Conservation (phyloP, 2,329 filamentous ascomycete genomes). For the Rhinocladiella similis region DNA sequence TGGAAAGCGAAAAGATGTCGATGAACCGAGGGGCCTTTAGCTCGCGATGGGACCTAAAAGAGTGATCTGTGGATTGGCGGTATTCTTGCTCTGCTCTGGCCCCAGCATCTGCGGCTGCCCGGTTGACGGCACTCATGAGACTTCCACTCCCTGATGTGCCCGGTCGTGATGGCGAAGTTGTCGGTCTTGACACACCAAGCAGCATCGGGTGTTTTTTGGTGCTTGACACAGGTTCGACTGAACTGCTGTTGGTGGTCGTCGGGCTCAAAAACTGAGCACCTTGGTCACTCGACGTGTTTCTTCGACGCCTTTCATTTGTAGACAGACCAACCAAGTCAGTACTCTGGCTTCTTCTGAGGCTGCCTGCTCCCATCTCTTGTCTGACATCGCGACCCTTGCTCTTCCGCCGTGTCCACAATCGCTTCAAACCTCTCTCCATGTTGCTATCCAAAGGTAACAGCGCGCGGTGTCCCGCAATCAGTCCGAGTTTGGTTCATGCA, state of each 20-base stretch:
- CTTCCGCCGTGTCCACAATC: constrained; percentile 24
- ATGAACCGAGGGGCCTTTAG: constrained; percentile 22
- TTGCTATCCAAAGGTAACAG: constrained; percentile 2
- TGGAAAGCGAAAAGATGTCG: constrained; percentile 27
- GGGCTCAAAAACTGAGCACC: constrained; percentile 1
- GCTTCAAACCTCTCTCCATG: constrained; percentile 26
- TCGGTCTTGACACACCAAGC: constrained; percentile 19
- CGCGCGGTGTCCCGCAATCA: not conserved
- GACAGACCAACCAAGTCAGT: constrained; percentile 7
- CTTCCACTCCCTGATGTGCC: constrained; percentile 27
- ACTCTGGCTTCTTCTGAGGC: constrained; percentile 18
- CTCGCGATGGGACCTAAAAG: constrained; percentile 6
- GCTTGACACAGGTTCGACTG: constrained; percentile 1
- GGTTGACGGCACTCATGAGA: constrained; percentile 26
- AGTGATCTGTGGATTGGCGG: constrained; percentile 8
- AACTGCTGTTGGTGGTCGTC: not conserved
- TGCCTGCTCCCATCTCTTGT: constrained; percentile 11
- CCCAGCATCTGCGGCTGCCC: constrained; percentile 26
- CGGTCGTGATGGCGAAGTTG: constrained; percentile 17
- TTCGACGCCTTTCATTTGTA: constrained; percentile 1
- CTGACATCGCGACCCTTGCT: constrained; percentile 19
- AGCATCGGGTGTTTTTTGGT: constrained; percentile 17
- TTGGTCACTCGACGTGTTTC: constrained; percentile 5
- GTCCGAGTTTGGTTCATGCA: constrained; percentile 3
- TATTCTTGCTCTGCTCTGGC: constrained; percentile 18